Conservation (phyloP, 2,329 filamentous ascomycete species). For the Triangularia verruculosa region DNA sequence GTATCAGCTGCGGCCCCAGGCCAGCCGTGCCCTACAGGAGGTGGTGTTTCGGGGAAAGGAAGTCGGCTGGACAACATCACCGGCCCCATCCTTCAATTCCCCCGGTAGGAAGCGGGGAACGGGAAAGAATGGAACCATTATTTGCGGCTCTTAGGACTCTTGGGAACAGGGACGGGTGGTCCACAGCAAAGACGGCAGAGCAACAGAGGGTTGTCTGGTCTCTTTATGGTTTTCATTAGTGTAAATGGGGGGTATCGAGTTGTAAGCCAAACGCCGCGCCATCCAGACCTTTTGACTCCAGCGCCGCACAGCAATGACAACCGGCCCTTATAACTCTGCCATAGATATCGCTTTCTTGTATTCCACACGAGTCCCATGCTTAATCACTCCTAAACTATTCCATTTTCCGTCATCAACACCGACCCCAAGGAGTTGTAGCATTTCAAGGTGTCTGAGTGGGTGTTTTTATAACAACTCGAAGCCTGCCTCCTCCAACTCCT, state of each 20-base stretch:
- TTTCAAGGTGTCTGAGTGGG: background rate
- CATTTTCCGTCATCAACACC: background rate
- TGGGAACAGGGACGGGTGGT: background rate
- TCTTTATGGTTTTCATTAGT: background rate
- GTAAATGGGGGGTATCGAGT: background rate
- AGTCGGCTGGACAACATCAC: background rate
- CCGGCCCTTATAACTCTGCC: background rate
- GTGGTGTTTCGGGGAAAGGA: background rate
- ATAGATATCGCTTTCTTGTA: no score
- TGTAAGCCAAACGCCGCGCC: background rate
- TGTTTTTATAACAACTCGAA: conserved; percentile 37
- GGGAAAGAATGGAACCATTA: background rate
- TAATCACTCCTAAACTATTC: background rate
- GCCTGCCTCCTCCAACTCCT: conserved; percentile 49
- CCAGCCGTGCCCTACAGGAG: background rate
- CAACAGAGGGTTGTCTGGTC: background rate
- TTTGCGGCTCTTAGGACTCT: background rate
- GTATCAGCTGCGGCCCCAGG: background rate
- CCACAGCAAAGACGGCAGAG: background rate
- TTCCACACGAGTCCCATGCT: background rate
- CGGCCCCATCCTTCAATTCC: background rate
- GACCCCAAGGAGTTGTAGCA: background rate
- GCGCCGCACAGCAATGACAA: background rate
- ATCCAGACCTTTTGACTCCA: background rate
- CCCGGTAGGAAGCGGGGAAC: background rate